Evolutionary conservation across 2,329 filamentous ascomycete genomes (phyloP).

Genomic region (Myriosclerotinia duriaeana): DNA sequence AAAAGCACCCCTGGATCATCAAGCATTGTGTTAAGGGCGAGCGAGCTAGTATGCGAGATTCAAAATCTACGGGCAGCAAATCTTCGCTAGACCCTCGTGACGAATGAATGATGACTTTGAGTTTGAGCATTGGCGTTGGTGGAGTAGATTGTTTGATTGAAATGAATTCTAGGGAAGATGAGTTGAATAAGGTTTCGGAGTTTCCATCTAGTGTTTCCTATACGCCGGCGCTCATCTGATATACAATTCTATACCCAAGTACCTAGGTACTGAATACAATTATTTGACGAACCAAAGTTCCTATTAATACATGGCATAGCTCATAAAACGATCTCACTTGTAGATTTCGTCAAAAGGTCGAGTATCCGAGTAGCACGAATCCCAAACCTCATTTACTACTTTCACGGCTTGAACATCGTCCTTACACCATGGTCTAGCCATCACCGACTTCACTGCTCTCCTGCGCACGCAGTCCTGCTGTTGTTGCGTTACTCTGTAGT

Average conservation of each 20-base stretch:
- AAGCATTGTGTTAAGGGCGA: conserved; percentile 73
- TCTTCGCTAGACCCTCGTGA: conserved; percentile 32
- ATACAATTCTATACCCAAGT: conserved; percentile 24
- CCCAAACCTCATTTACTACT: conserved; percentile 97
- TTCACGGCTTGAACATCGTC: conserved; percentile 83
- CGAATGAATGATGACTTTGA: conserved; percentile 37
- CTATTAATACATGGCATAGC: conserved; percentile 18
- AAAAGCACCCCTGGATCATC: conserved; percentile 91
- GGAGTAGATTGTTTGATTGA: conserved; percentile 19
- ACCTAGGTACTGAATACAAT: conserved; percentile 21
- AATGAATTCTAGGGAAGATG: conserved; percentile 26
- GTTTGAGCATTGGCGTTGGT: conserved; percentile 35
- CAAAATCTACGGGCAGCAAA: conserved; percentile 40
- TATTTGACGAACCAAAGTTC: conserved; percentile 11
- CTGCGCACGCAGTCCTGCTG: conserved; percentile 88
- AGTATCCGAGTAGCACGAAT: conserved; percentile 92
- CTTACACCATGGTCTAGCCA: conserved; percentile 74
- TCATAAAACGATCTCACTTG: conserved; percentile 51
- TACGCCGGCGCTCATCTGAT: conserved; percentile 39
- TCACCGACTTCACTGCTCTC: conserved; percentile 77
- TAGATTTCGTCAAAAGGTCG: conserved; percentile 97
- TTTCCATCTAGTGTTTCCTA: conserved; percentile 33
- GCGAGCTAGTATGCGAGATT: conserved; percentile 39
- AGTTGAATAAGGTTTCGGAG: conserved; percentile 37
- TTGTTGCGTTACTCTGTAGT: conserved; percentile 88